phyloP scores from a whole-genome alignment of 345 rosid species.

The Dovyalis caffra region DNA sequence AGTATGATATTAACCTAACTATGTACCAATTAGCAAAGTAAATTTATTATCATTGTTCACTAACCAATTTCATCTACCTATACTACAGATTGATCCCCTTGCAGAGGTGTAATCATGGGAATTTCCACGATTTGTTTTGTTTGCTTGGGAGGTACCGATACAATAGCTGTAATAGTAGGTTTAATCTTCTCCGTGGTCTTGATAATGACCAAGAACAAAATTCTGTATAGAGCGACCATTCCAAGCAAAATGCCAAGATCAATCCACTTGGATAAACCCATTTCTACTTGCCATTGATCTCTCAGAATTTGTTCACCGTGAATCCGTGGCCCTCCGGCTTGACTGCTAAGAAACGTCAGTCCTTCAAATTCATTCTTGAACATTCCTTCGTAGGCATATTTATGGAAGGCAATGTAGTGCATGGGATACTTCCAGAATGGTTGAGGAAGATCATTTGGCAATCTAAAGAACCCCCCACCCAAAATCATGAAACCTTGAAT shows the following conservation, averaged over 20 bases:
- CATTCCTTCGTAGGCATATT: slow-evolving; percentile 13
- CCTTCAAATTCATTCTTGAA: slow-evolving; percentile 39
- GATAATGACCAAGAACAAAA: slow-evolving; percentile 35
- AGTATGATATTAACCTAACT: too few species aligned
- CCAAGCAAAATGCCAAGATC: slow-evolving; percentile 42
- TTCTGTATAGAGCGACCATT: slow-evolving; percentile 39
- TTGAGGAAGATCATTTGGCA: slow-evolving; percentile 45
- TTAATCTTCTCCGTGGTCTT: slow-evolving; percentile 33
- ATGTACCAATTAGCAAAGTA: too few species aligned
- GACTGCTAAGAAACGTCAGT: slow-evolving; percentile 16
- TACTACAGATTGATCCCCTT: not conserved
- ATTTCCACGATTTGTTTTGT: slow-evolving; percentile 10
- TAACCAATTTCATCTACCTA: not conserved
- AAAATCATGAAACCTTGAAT: slow-evolving; percentile 52
- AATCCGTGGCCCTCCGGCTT: not conserved
- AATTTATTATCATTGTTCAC: too few species aligned
- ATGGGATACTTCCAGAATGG: slow-evolving; percentile 48
- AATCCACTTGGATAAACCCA: slow-evolving; percentile 53
- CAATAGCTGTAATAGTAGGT: slow-evolving; percentile 4
- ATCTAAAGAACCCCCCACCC: slow-evolving; percentile 48
- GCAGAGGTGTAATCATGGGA: slow-evolving; percentile 9
- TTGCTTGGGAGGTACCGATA: not conserved
- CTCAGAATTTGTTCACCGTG: slow-evolving; percentile 39
- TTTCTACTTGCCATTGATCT: slow-evolving; percentile 39
- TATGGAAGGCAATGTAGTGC: slow-evolving; percentile 38